Evolutionary conservation across 2,329 filamentous ascomycete genomes (phyloP).

Genomic region (Trichoderma guizhouense): DNA sequence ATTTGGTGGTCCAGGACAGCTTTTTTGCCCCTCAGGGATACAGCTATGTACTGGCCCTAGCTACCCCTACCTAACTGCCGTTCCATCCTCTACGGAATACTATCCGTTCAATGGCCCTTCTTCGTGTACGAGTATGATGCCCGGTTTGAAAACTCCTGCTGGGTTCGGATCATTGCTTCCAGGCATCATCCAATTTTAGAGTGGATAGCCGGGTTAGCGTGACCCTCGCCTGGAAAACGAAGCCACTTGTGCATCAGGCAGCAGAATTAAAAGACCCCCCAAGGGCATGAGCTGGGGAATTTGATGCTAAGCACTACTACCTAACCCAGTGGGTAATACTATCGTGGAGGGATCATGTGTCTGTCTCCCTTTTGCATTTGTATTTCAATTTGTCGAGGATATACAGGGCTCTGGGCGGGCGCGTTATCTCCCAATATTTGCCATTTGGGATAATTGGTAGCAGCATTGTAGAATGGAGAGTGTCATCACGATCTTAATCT

Average conservation of each 20-base stretch:
- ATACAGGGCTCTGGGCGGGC: background rate
- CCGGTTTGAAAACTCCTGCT: background rate
- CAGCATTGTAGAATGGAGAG: background rate
- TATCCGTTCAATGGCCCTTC: background rate
- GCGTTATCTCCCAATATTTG: background rate
- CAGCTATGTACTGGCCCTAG: background rate
- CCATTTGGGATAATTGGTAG: background rate
- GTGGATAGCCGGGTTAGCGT: constrained; percentile 3
- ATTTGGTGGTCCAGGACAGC: background rate
- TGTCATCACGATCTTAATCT: background rate
- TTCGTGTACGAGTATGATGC: background rate
- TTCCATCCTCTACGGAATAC: background rate
- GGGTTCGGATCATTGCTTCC: background rate
- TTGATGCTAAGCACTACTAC: background rate
- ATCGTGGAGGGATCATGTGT: background rate
- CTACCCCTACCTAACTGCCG: background rate
- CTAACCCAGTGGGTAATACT: background rate
- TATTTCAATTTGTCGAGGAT: background rate
- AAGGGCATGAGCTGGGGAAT: background rate
- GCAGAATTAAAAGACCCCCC: constrained; percentile 1
- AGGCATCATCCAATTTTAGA: background rate
- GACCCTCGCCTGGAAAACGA: background rate
- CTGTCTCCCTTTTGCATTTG: background rate
- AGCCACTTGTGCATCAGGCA: background rate
- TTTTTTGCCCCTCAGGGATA: background rate